Evolutionary conservation across 805 yeast genomes (phyloP).

Genomic region (Candida fluviatilis): DNA sequence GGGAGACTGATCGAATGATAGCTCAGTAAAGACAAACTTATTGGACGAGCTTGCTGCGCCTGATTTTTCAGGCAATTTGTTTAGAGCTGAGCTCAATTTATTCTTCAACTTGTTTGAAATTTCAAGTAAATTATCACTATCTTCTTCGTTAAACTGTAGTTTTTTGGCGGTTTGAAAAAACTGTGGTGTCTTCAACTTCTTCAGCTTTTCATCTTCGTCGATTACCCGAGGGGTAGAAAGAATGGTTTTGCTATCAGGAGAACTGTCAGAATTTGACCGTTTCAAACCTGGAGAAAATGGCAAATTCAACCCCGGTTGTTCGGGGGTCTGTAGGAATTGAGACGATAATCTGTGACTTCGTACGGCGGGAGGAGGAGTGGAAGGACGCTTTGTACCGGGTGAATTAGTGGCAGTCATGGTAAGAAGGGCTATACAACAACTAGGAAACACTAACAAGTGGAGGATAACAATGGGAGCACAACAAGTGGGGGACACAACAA

Average conservation of each 20-base stretch:
- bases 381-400: conserved; percentile 1
- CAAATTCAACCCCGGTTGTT: conserved; percentile 19
- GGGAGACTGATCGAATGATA: conserved; percentile 24
- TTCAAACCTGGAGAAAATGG: conserved; percentile 40
- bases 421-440: neutral
- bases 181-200: conserved; percentile 36
- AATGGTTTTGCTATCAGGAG: conserved; percentile 25
- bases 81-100: conserved; percentile 36
- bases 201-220: conserved; percentile 16
- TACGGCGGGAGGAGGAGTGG: conserved; percentile 4
- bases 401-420: neutral
- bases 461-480: no score
- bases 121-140: conserved; percentile 29
- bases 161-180: conserved; percentile 37
- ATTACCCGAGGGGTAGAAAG: neutral
- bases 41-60: conserved; percentile 16
- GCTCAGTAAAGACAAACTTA: conserved; percentile 28
- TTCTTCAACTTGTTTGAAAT: conserved; percentile 36
- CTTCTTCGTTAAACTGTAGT: conserved; percentile 23
- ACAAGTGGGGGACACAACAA: no score
- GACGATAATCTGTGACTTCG: conserved; percentile 24
- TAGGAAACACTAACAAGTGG: no score
- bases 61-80: conserved; percentile 28
- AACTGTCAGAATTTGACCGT: conserved; percentile 25
- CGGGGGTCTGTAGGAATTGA: conserved; percentile 32